These are phyloP conservation scores for Deinandra increscens DNA, from an alignment of 129 eudicot genomes.

Conservation along the genomic window DNA sequence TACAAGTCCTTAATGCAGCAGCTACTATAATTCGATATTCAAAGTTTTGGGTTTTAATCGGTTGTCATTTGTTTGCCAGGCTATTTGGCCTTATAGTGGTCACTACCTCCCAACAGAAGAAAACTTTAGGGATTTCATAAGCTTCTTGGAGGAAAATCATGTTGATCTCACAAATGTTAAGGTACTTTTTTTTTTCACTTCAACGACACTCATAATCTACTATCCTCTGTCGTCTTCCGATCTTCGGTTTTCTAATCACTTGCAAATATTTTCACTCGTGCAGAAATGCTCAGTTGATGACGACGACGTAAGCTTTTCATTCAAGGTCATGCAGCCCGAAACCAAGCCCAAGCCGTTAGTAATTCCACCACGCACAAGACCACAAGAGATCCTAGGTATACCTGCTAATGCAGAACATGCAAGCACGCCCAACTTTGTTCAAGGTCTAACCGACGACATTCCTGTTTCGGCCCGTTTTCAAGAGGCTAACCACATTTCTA, in stretches of 20 bases:
- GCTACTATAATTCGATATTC: neutral
- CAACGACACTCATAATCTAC: no score
- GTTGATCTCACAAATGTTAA: conserved; percentile 84
- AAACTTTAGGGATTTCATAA: conserved; percentile 78
- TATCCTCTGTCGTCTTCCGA: neutral
- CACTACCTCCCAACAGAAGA: conserved; percentile 97
- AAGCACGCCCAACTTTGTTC: conserved; percentile 22
- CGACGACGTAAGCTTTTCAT: conserved; percentile 58
- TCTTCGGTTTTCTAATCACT: neutral
- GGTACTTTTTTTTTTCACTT: conserved; percentile 62
- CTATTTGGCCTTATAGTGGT: conserved; percentile 98
- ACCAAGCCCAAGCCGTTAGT: conserved; percentile 34
- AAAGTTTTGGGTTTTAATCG: neutral
- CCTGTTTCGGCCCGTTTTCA: conserved; percentile 33
- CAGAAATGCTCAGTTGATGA: conserved; percentile 77
- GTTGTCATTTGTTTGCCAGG: conserved; percentile 44
- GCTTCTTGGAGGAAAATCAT: conserved; percentile 75
- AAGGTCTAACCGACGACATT: no score
- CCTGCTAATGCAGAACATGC: conserved; percentile 26
- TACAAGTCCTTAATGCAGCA: conserved; percentile 18
- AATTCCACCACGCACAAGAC: conserved; percentile 30
- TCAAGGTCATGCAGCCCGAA: conserved; percentile 37
- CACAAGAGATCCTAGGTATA: conserved; percentile 26
- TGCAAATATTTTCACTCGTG: neutral
- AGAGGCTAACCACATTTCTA: conserved; percentile 48